Conservation (phyloP, 2,329 filamentous ascomycete genomes). For the Arthrobotrys iridis region DNA sequence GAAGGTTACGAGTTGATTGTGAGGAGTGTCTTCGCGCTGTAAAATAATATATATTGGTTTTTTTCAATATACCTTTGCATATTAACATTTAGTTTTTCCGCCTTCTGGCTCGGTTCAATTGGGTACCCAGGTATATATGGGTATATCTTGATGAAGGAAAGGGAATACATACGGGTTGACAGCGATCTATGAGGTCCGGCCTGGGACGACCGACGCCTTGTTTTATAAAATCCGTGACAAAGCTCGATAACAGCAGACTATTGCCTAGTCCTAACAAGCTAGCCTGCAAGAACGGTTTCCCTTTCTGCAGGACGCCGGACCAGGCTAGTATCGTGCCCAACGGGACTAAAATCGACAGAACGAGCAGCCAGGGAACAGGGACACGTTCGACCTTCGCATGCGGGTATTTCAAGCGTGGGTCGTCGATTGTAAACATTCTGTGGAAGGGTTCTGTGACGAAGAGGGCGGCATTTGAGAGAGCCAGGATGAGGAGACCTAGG, state of each 20-base stretch:
- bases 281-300: conserved; percentile 71
- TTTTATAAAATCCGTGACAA: conserved; percentile 91
- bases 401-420: conserved; percentile 84
- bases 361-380: conserved; percentile 77
- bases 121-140: background rate
- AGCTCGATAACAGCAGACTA: conserved; percentile 77
- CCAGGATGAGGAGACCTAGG: conserved; percentile 76
- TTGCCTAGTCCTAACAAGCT: conserved; percentile 83
- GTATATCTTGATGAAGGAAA: background rate
- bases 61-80: background rate
- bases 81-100: background rate
- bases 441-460: conserved; percentile 82
- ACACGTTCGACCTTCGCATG: conserved; percentile 87
- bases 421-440: conserved; percentile 90
- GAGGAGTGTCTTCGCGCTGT: conserved; percentile 65
- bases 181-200: conserved; percentile 88
- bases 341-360: conserved; percentile 69
- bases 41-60: conserved; percentile 45
- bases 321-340: conserved; percentile 12
- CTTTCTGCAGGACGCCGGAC: conserved; percentile 9
- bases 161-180: conserved; percentile 69
- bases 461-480: conserved; percentile 55
- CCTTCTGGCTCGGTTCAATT: background rate
- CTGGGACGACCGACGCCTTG: conserved; percentile 72
- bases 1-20: conserved; percentile 70